These are phyloP conservation scores for Medicago lupulina DNA, from an alignment of 306 rosid genomes.

Conservation along the genomic window DNA sequence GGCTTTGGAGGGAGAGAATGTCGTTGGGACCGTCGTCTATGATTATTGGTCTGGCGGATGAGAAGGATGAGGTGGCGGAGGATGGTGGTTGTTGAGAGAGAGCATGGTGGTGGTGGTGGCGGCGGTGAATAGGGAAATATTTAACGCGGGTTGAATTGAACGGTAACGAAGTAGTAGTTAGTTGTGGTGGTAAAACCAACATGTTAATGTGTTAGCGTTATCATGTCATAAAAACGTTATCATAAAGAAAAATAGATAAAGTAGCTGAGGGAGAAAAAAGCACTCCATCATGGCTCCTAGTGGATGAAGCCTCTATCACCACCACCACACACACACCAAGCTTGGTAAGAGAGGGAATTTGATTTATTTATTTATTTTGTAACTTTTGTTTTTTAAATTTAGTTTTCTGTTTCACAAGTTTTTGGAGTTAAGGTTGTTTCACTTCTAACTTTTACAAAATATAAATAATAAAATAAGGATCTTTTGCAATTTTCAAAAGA, in stretches of 20 bases:
- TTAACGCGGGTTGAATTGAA: constrained; percentile 40
- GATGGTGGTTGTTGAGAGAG: constrained; percentile 40
- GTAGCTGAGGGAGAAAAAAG: background rate
- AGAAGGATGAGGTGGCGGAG: constrained; percentile 41
- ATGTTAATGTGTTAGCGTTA: constrained; percentile 26
- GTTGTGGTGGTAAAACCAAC: constrained; percentile 58
- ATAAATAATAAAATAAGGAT: no score
- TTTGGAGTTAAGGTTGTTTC: no score
- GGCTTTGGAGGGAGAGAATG: constrained; percentile 56
- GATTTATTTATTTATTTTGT: no score
- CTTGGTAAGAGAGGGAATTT: no score
- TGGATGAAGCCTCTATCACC: constrained; percentile 10
- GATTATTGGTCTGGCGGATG: constrained; percentile 43
- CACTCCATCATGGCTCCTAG: background rate
- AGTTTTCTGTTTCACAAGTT: no score
- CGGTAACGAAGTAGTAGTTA: constrained; percentile 45
- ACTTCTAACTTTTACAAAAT: no score
- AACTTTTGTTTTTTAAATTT: no score
- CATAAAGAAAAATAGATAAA: background rate
- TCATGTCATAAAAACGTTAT: constrained; percentile 17
- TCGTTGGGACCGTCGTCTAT: constrained; percentile 52
- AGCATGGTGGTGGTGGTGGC: background rate
- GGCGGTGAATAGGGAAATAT: constrained; percentile 20
- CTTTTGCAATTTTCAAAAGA: no score
- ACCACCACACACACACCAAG: no score